Evolutionary conservation across 768 basidiomycete genomes (phyloP).

Genomic region (Leccinum boreale): DNA sequence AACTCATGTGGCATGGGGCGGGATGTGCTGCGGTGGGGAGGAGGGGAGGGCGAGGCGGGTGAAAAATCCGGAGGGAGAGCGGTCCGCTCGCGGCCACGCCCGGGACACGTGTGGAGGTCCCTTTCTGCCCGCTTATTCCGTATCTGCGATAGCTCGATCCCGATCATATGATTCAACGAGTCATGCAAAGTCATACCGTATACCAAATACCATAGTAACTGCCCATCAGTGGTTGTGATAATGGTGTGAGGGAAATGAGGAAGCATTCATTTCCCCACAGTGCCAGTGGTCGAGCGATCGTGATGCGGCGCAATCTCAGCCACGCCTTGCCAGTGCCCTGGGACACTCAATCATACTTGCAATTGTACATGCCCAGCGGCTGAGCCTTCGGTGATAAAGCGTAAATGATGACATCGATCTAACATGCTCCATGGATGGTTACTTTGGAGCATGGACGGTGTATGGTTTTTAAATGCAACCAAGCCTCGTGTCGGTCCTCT

Average conservation of each 20-base stretch:
- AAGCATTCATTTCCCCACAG: conserved; percentile 12
- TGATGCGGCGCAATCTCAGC: conserved; percentile 5
- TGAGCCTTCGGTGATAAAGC: conserved; percentile 17
- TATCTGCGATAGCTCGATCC: conserved; percentile 3
- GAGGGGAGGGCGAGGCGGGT: not conserved
- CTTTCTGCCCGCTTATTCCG: not conserved
- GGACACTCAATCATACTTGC: conserved; percentile 16
- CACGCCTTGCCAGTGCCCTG: not conserved
- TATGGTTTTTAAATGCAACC: not conserved
- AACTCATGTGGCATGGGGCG: not conserved
- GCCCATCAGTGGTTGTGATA: not conserved
- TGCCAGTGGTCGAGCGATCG: conserved; percentile 1
- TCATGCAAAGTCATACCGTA: not conserved
- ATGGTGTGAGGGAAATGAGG: conserved; percentile 16
- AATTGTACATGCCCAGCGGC: not conserved
- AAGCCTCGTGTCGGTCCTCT: conserved; percentile 16
- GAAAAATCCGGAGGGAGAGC: not conserved
- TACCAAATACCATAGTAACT: not conserved
- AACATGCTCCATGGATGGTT: not conserved
- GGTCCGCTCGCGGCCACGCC: not conserved
- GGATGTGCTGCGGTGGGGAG: not conserved
- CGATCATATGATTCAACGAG: not conserved
- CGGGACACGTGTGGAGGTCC: conserved; percentile 9
- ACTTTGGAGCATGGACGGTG: not conserved
- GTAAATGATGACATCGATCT: conserved; percentile 1